Conservation (phyloP, 306 rosid genomes). For the Ormosia emarginata region DNA sequence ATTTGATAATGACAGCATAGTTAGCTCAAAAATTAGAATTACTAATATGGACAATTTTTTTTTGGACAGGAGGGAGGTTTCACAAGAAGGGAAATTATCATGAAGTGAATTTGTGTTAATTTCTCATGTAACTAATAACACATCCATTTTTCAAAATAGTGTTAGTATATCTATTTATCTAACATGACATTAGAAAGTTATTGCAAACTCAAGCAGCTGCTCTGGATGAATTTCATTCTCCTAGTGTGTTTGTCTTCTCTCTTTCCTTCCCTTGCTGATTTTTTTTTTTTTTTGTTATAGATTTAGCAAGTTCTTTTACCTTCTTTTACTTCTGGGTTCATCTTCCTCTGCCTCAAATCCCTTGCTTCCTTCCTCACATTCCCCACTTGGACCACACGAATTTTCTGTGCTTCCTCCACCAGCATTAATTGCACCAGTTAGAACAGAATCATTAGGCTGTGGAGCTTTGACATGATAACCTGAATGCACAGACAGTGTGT, state of each 20-base stretch:
- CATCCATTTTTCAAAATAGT: neutral
- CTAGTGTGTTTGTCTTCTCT: neutral
- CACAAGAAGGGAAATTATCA: neutral
- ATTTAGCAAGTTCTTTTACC: conserved; percentile 32
- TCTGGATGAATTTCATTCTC: neutral
- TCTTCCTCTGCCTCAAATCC: conserved; percentile 52
- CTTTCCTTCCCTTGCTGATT: neutral
- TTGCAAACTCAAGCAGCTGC: neutral
- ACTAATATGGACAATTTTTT: neutral
- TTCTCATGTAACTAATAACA: neutral
- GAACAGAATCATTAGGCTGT: conserved; percentile 32
- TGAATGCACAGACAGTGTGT: conserved; percentile 20
- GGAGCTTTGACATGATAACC: conserved; percentile 40
- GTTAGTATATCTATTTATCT: neutral
- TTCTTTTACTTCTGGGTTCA: conserved; percentile 63
- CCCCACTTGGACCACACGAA: conserved; percentile 62
- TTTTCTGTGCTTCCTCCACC: conserved; percentile 52
- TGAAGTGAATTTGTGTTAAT: neutral
- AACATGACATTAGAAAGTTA: neutral
- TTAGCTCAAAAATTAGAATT: neutral
- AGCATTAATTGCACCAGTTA: conserved; percentile 23
- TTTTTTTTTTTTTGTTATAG: neutral
- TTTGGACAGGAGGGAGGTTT: neutral
- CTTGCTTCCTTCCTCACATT: conserved; percentile 69
- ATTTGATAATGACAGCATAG: neutral